Evolutionary conservation across 352 stramenopile genomes (phyloP), one percentile per base, ranked within the genome.

Genomic region (Globisporangium splendens): DNA sequence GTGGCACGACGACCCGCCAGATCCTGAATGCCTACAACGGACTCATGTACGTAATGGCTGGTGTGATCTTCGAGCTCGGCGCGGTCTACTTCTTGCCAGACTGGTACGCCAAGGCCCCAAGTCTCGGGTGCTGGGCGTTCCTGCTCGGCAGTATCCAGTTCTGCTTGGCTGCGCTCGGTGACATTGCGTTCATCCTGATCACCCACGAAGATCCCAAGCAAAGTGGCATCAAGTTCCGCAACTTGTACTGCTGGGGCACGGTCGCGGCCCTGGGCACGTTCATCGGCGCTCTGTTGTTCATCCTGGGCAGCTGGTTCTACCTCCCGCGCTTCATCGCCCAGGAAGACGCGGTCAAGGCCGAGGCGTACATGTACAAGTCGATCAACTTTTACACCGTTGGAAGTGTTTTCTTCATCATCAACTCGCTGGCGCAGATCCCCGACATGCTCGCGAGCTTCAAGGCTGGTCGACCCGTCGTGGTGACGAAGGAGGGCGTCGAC

Each of bases 281-380:
- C 54, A 51, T 79, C 47, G 84, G 84, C 24, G 79, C 79, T 10
- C 46, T 89, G 35, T 66, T 84, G 21, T 93, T 93, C 70, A 89
- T 89, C 56, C 61, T 91, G 42, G 84, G 84, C 39, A 89, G 76
- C 63, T 91, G 72, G 66, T 93, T 77, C 75, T 93, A 91, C 73
- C 79, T 93, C 7, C 84, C 84, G 53, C 63, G 67, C 48, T 93
- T 84, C 59, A 88, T 91, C 42, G 77, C 77, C 18, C 66, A 65
- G 41, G 71, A 88, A 22, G 79, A 89, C 57, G 56, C 72, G 3
- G 62, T 62, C 14, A 35, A 63, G 21, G 68, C 76, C 21, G 79
- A 71, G 38, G 57, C 80, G 65, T 88, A 89, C 71, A 86, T 87
- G 75, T 85, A 90, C 75, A 74, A 76, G 58, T 73, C 77, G 43